Conservation (phyloP, 2,329 filamentous ascomycete species). For the Pyrenochaeta sp. region DNA sequence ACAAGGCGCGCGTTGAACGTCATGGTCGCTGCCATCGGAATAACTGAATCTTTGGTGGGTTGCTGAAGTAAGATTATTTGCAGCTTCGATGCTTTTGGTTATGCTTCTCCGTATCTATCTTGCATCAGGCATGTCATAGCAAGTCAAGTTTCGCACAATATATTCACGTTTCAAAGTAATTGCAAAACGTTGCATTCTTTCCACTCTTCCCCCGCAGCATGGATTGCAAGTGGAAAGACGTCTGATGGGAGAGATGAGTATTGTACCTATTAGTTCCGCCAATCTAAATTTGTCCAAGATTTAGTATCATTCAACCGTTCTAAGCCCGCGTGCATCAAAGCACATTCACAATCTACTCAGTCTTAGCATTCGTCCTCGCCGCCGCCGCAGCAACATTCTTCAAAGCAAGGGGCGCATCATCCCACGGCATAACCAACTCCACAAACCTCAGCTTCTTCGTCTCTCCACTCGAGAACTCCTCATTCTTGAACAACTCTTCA, state of each 20-base stretch:
- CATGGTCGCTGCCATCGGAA: too few relatives aligned
- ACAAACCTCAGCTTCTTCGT: conserved; percentile 71
- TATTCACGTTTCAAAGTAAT: too few relatives aligned
- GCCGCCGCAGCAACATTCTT: conserved; percentile 75
- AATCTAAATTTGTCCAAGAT: background rate
- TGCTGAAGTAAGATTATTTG: too few relatives aligned
- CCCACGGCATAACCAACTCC: conserved; percentile 80
- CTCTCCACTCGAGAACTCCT: conserved; percentile 63
- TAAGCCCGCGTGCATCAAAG: background rate
- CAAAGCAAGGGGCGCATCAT: conserved; percentile 77
- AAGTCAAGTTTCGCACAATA: too few relatives aligned
- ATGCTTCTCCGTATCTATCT: too few relatives aligned
- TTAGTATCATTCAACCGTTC: background rate
- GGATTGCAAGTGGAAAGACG: too few relatives aligned
- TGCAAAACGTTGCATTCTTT: too few relatives aligned
- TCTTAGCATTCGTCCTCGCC: conserved; percentile 67
- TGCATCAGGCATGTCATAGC: too few relatives aligned
- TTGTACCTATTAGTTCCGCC: background rate
- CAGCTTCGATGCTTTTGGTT: too few relatives aligned
- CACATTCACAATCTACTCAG: conserved; percentile 7
- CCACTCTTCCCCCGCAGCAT: too few relatives aligned
- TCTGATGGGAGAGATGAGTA: background rate
- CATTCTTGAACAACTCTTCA: conserved; percentile 69
- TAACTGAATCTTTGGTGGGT: too few relatives aligned
- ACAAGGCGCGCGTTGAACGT: too few relatives aligned